Evolutionary conservation across 768 basidiomycete genomes (phyloP).

Genomic region (Boletus rubropictus): DNA sequence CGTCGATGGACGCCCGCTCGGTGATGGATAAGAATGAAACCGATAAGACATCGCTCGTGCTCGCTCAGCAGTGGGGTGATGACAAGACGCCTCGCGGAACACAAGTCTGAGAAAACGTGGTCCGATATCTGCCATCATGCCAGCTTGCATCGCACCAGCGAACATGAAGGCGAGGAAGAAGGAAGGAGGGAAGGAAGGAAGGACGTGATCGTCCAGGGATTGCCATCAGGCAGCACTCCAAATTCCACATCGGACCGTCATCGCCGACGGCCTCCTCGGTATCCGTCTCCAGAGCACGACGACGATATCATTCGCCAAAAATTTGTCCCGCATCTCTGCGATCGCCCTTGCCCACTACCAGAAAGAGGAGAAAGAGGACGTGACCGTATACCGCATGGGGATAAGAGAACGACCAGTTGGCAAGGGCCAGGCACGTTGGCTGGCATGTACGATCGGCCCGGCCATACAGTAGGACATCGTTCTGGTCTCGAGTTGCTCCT

Average conservation of each 20-base stretch:
- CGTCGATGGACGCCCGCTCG: neutral
- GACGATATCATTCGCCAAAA: neutral
- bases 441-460: neutral
- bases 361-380: neutral
- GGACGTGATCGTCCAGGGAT: neutral
- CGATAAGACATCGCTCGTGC: neutral
- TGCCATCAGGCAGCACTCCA: neutral
- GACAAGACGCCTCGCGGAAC: conserved; percentile 5
- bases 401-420: too few relatives aligned
- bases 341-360: neutral
- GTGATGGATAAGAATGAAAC: neutral
- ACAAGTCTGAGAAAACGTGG: conserved; percentile 8
- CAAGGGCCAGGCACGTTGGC: neutral
- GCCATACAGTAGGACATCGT: neutral
- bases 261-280: neutral
- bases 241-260: neutral
- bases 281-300: neutral
- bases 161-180: neutral
- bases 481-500: conserved; percentile 2
- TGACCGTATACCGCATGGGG: neutral
- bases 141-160: neutral
- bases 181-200: neutral
- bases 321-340: too few relatives aligned
- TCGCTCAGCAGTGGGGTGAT: neutral
- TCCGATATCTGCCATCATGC: neutral